Conservation (phyloP, 169 alveolate genomes). For the Plasmodium inui region DNA sequence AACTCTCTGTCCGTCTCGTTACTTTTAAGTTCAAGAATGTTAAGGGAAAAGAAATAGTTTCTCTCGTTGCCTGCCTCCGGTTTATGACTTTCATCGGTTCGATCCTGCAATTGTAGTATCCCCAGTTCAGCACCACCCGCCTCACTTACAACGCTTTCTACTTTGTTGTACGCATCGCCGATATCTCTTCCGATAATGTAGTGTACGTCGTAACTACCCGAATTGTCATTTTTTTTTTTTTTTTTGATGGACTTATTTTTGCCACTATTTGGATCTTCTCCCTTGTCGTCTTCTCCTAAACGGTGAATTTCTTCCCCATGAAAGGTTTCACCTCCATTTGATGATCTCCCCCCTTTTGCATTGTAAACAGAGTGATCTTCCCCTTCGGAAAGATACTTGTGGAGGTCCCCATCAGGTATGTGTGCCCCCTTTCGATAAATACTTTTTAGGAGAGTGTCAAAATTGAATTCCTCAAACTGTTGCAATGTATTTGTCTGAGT, state of each 20-base stretch:
- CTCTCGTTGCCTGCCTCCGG: neutral
- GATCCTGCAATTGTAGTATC: neutral
- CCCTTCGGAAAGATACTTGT: neutral
- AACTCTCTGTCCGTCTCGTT: constrained; percentile 6
- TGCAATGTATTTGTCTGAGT: neutral
- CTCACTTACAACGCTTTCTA: neutral
- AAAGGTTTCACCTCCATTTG: neutral
- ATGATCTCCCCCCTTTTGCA: neutral
- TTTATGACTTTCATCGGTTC: neutral
- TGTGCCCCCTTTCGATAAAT: neutral
- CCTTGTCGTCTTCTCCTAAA: neutral
- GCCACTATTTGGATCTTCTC: neutral
- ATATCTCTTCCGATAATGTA: constrained; percentile 2
- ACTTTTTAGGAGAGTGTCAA: constrained; percentile 16
- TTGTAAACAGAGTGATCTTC: neutral
- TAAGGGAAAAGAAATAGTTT: constrained; percentile 25
- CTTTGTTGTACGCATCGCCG: neutral
- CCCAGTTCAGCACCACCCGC: neutral
- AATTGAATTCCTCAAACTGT: constrained; percentile 18
- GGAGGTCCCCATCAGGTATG: neutral
- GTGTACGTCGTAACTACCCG: neutral
- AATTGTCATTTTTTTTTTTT: constrained; percentile 21
- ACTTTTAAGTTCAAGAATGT: constrained; percentile 12
- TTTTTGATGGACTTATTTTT: neutral
- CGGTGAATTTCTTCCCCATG: neutral